Evolutionary conservation across 2,329 filamentous ascomycete species (phyloP).

Genomic region (Botrytis medusae): DNA sequence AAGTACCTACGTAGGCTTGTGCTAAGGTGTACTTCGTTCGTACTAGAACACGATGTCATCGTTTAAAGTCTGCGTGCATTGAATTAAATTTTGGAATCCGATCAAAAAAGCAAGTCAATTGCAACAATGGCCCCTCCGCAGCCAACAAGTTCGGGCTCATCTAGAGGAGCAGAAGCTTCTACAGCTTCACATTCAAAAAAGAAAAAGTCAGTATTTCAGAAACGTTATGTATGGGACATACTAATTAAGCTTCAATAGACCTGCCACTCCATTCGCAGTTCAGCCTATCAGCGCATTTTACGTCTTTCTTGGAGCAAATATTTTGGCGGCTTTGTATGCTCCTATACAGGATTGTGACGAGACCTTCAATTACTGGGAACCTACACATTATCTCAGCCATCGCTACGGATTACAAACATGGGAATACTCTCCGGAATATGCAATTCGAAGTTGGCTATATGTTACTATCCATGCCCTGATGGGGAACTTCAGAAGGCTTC

Average conservation of each 20-base stretch:
- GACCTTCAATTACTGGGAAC: conserved; percentile 99
- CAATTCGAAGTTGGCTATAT: conserved; percentile 95
- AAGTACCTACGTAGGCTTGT: neutral
- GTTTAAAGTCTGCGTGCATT: neutral
- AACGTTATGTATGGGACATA: neutral
- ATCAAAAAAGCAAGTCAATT: neutral
- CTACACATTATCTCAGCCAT: conserved; percentile 89
- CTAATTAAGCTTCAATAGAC: conserved; percentile 34
- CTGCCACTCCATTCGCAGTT: conserved; percentile 59
- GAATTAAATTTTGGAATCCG: neutral
- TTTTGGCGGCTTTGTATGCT: conserved; percentile 75
- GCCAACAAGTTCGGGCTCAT: neutral
- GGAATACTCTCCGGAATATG: conserved; percentile 96
- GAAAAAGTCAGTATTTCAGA: conserved; percentile 31
- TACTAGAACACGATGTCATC: conserved; percentile 11
- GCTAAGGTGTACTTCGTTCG: neutral
- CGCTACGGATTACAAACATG: conserved; percentile 94
- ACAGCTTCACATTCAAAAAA: conserved; percentile 26
- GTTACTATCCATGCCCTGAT: conserved; percentile 74
- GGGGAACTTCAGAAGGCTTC: conserved; percentile 64
- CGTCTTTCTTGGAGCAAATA: conserved; percentile 70
- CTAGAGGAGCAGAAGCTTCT: conserved; percentile 16
- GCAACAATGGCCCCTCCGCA: conserved; percentile 12
- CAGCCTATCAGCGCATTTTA: conserved; percentile 77
- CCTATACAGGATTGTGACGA: conserved; percentile 98